Conservation (phyloP, 164 flowering plant genomes). For the Umbilicus rupestris region DNA sequence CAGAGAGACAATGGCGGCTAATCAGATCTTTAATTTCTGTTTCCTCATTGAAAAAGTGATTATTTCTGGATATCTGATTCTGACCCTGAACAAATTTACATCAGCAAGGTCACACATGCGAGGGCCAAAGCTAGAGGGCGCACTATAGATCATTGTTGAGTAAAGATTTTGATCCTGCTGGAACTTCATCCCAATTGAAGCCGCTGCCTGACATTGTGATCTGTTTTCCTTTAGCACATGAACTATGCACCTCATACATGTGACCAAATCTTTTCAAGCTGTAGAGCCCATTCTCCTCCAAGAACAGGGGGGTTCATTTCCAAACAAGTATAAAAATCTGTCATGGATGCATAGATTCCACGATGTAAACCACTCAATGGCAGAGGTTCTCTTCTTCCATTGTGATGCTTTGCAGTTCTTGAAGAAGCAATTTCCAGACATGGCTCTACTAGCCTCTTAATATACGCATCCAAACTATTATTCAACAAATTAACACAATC, state of each 20-base stretch:
- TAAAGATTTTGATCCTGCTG: background rate
- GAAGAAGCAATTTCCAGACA: conserved; percentile 47
- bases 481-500: conserved; percentile 62
- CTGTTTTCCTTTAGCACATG: background rate
- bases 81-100: background rate
- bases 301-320: conserved; percentile 62
- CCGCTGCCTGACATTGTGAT: background rate
- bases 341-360: conserved; percentile 28
- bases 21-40: background rate
- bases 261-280: conserved; percentile 52
- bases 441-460: conserved; percentile 66
- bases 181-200: background rate
- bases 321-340: conserved; percentile 61
- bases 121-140: too few relatives aligned
- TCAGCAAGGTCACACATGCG: background rate
- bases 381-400: conserved; percentile 17
- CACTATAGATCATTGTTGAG: too few relatives aligned
- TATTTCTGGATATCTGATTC: background rate
- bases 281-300: conserved; percentile 68
- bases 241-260: conserved; percentile 24
- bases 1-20: background rate
- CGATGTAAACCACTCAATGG: conserved; percentile 17
- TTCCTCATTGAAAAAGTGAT: background rate
- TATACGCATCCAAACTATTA: conserved; percentile 52
- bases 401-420: conserved; percentile 21